A percentile compares a stretch with the other conserved stretches of the same genome.
Conservation (phyloP, 2,329 filamentous ascomycete species). For the Leptosphaerulina australis region DNA sequence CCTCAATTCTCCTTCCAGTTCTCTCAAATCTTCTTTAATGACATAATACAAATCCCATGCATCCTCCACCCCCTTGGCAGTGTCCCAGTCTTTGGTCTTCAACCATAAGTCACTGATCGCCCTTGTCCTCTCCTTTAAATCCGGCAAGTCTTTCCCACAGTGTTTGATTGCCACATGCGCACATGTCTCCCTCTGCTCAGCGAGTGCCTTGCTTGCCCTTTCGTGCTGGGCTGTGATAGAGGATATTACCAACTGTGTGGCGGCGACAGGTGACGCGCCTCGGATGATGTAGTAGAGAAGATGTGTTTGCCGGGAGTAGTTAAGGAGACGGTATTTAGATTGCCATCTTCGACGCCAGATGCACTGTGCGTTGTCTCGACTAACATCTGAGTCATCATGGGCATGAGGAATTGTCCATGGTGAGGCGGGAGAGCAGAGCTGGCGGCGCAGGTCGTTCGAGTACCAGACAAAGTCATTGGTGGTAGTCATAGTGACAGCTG, state of each 20-base stretch:
- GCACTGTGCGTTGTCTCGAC: background rate
- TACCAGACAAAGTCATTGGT: background rate
- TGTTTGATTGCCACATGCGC: background rate
- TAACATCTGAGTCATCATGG: background rate
- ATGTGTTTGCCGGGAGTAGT: background rate
- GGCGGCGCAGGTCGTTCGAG: background rate
- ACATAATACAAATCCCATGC: background rate
- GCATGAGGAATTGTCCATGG: background rate
- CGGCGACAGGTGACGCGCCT: background rate
- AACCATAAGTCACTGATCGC: background rate
- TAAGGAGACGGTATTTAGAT: background rate
- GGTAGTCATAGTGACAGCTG: background rate
- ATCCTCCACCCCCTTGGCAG: background rate
- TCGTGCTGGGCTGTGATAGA: background rate
- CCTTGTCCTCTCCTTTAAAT: background rate
- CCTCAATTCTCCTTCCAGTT: background rate
- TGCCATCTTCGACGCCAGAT: background rate
- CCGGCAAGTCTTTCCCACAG: background rate
- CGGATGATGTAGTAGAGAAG: background rate
- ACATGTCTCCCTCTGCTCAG: background rate
- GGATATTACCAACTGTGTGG: background rate
- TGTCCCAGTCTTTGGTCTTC: background rate
- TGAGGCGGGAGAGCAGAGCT: background rate
- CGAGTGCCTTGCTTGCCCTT: background rate
- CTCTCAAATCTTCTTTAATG: background rate